phyloP scores from a whole-genome alignment of 2,329 filamentous ascomycete genomes.

The Exophiala dermatitidis region DNA sequence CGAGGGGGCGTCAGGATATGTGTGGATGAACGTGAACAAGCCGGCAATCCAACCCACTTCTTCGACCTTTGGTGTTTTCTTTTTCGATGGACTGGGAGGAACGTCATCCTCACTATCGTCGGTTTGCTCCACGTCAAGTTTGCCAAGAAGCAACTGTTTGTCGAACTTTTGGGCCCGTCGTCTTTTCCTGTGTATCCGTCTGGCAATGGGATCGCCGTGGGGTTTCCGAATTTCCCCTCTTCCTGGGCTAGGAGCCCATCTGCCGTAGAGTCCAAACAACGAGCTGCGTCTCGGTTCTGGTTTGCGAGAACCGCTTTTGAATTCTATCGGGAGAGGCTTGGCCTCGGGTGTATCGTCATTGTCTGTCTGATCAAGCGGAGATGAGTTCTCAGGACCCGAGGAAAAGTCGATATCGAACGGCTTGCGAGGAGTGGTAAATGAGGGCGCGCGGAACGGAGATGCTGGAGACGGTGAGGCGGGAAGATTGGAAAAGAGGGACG shows the following conservation, averaged over 20 bases:
- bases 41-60: conserved; percentile 31
- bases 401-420: conserved; percentile 41
- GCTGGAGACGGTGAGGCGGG: conserved; percentile 30
- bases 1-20: conserved; percentile 58
- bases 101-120: conserved; percentile 38
- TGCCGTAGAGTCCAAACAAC: conserved; percentile 37
- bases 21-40: conserved; percentile 56
- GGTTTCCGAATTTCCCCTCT: conserved; percentile 56
- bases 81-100: conserved; percentile 29
- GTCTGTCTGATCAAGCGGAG: conserved; percentile 41
- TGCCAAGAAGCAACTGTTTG: conserved; percentile 31
- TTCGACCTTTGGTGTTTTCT: conserved; percentile 18
- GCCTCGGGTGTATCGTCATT: conserved; percentile 44
- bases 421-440: conserved; percentile 46
- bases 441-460: conserved; percentile 36
- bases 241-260: conserved; percentile 48
- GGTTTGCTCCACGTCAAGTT: conserved; percentile 33
- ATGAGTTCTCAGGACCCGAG: conserved; percentile 41
- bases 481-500: conserved; percentile 43
- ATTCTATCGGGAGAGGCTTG: conserved; percentile 27
- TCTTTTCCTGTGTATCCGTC: conserved; percentile 44
- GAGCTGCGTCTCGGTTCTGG: conserved; percentile 34
- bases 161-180: conserved; percentile 43
- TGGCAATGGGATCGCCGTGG: conserved; percentile 40
- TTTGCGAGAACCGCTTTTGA: conserved; percentile 20